Evolutionary conservation across 2,329 filamentous ascomycete species (phyloP).

Genomic region (Xylariaceae sp.): DNA sequence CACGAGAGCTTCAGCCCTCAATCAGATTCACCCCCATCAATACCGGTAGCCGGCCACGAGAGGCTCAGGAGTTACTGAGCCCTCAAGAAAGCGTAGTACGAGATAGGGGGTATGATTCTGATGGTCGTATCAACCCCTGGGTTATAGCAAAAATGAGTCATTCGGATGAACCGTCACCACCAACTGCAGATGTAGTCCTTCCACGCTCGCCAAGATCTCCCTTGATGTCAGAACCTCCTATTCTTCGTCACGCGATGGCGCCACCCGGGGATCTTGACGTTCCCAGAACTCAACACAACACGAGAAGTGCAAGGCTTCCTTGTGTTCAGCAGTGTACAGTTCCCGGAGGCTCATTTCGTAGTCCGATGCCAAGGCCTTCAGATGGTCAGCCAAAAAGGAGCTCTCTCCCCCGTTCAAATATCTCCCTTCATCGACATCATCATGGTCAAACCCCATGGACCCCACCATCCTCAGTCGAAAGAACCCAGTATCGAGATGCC

Average conservation of each 20-base stretch:
- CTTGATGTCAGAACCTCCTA: conserved; percentile 26
- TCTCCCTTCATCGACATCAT: conserved; percentile 12
- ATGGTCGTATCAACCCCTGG: conserved; percentile 35
- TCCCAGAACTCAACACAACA: conserved; percentile 19
- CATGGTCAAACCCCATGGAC: conserved; percentile 27
- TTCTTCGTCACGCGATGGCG: conserved; percentile 27
- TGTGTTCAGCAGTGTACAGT: conserved; percentile 5
- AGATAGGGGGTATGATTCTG: neutral
- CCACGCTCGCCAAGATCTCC: conserved; percentile 1
- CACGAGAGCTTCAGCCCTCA: neutral
- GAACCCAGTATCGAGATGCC: neutral
- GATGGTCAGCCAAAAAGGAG: conserved; percentile 1
- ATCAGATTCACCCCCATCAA: conserved; percentile 16
- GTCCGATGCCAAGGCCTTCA: conserved; percentile 24
- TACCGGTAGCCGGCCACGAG: conserved; percentile 2
- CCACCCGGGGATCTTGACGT: conserved; percentile 30
- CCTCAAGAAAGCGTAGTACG: neutral
- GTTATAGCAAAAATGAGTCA: conserved; percentile 36
- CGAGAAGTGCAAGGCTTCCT: conserved; percentile 2
- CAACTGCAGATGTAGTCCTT: neutral
- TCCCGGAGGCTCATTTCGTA: conserved; percentile 26
- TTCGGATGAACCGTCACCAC: conserved; percentile 7
- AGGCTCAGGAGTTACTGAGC: neutral
- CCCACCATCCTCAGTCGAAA: conserved; percentile 29
- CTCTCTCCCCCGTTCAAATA: conserved; percentile 1